Percentiles rank a stretch among this genome's conserved stretches.
Conservation (phyloP, 1,284 basidiomycete genomes). For the Waitea zeae region DNA sequence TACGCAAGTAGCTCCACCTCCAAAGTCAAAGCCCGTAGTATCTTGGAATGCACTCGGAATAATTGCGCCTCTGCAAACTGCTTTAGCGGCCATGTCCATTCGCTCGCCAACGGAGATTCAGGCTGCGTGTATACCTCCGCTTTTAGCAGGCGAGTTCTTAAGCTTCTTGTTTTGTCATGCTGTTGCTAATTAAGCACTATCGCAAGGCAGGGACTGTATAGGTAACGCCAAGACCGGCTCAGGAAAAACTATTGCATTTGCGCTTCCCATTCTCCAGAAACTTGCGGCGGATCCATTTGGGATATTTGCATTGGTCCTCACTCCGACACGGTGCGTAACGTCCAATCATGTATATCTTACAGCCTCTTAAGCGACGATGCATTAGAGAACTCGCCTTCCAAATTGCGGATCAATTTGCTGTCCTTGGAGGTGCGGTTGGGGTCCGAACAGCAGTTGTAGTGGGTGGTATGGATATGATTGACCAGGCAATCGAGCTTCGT, state of each 20-base stretch:
- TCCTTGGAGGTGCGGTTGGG: conserved; percentile 71
- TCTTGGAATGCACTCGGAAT: conserved; percentile 51
- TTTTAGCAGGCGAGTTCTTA: conserved; percentile 55
- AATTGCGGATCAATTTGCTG: conserved; percentile 90
- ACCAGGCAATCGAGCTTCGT: conserved; percentile 78
- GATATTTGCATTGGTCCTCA: conserved; percentile 84
- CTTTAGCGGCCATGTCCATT: conserved; percentile 77
- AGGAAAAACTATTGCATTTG: conserved; percentile 96
- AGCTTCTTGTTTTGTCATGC: neutral
- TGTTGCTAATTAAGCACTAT: neutral
- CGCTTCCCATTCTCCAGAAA: conserved; percentile 86
- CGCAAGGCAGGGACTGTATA: conserved; percentile 76
- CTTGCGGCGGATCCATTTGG: conserved; percentile 84
- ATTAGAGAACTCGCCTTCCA: conserved; percentile 90
- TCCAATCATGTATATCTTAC: conserved; percentile 1
- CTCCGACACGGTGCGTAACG: conserved; percentile 68
- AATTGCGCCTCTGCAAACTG: conserved; percentile 47
- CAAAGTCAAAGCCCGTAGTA: no score
- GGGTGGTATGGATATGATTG: conserved; percentile 98
- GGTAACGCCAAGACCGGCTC: conserved; percentile 97
- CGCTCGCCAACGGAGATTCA: conserved; percentile 81
- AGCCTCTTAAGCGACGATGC: conserved; percentile 1
- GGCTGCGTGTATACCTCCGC: conserved; percentile 74
- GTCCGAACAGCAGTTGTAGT: conserved; percentile 80
- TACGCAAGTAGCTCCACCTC: no score